Base-by-base conservation (phyloP, 202 grass and related monocot genomes). In the Miscanthus sacchariflorus region DNA sequence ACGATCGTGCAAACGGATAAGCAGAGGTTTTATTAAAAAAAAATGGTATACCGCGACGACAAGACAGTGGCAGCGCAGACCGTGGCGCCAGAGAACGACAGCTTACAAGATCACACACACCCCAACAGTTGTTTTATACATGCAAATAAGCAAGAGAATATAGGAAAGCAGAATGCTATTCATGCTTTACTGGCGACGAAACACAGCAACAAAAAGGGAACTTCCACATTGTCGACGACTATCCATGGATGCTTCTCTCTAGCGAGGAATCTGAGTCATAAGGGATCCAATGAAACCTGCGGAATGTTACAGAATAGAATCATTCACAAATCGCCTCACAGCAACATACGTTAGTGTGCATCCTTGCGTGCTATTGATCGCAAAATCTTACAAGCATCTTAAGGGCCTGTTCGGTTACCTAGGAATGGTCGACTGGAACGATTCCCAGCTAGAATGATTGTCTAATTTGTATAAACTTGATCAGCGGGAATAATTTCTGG, bases 261-360 rank as follows among this genome's bases (percentile, higher is more conserved):
- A 33, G 73, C 73, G 63, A 42, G 68, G 83, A 86, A 89, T 89
- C 90, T 87, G 7, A 85, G n/a, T 69, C 38, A 13, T 45, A 74
- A 74, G 78, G 78, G 54, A 89, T 91, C 83, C 90, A 56, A 91
- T 28, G 83, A 45, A 64, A 24, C 87, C 87, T 89, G 90, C 38
- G 39, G 68, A 85, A 52, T 4, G 52, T 3, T 17, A 82, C 44
- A 46, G 9, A 28, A 58, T 38, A 56, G 7, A 35, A 54, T 35
- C 8, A 10, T 36, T 56, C 52, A 15, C 5, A 19, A 48, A 35
- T 11, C 46, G 44, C 44, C 25, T 49, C 42, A 33, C 15, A 68
- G 43, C 42, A 81, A 35, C 8, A 10, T 15, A 35, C 25, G 18
- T 39, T 39, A 7, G 2, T 23, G 8, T n/a, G 12, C 13, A 75